These are phyloP conservation scores for Fraxinus sp. DNA, from an alignment of 305 asterid genomes.

Conservation along the genomic window DNA sequence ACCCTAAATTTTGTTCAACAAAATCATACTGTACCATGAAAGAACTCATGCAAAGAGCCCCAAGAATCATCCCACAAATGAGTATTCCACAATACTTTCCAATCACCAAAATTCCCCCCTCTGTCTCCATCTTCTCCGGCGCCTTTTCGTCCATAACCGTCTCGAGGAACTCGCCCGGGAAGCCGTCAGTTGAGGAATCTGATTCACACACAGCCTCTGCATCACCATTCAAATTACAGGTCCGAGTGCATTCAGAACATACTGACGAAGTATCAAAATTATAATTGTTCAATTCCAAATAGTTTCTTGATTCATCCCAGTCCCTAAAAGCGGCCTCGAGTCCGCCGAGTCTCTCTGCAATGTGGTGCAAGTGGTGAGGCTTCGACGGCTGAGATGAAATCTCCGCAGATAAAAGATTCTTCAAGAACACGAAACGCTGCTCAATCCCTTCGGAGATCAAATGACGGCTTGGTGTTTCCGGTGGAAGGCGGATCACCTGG, in stretches of 20 bases:
- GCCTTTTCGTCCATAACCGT: slow-evolving; percentile 3
- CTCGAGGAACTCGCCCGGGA: not conserved
- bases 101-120: slow-evolving; percentile 12
- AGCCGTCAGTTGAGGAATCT: slow-evolving; percentile 12
- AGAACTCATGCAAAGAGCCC: slow-evolving; percentile 28
- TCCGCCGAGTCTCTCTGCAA: slow-evolving; percentile 28
- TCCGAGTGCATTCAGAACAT: slow-evolving; percentile 45
- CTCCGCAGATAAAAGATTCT: slow-evolving; percentile 44
- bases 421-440: slow-evolving; percentile 43
- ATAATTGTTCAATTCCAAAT: not conserved
- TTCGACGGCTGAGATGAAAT: slow-evolving; percentile 26
- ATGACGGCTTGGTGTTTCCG: slow-evolving; percentile 20
- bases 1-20: not conserved
- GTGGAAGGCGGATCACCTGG: slow-evolving; percentile 26
- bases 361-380: slow-evolving; percentile 30
- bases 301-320: slow-evolving; percentile 29
- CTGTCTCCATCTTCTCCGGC: not conserved
- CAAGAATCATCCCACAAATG: slow-evolving; percentile 41
- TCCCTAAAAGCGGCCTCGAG: slow-evolving; percentile 32
- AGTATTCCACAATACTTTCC: slow-evolving; percentile 30
- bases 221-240: slow-evolving; percentile 14
- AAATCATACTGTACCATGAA: not conserved
- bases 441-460: slow-evolving; percentile 28
- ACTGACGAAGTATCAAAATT: slow-evolving; percentile 29
- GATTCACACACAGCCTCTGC: slow-evolving; percentile 8